phyloP scores from a whole-genome alignment of 371 early-diverging fungal species.

The Massospora cicadina region DNA sequence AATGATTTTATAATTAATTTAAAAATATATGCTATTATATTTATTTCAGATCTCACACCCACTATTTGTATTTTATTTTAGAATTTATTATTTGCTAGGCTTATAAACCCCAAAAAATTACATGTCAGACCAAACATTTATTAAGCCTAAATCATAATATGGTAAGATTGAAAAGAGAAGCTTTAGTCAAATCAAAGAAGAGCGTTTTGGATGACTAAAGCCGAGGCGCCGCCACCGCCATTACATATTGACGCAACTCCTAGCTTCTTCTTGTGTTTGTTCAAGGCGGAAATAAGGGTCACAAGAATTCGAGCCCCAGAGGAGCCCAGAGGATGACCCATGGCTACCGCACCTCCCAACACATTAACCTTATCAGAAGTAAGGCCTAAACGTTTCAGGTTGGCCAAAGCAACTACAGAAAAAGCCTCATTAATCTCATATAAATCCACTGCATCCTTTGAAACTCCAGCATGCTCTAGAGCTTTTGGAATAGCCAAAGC shows the following conservation, averaged over 20 bases:
- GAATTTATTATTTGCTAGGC: too few relatives aligned
- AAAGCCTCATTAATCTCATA: constrained; percentile 98
- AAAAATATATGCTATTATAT: too few relatives aligned
- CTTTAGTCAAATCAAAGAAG: not conserved
- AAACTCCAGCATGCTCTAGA: constrained; percentile 48
- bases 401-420: constrained; percentile 84
- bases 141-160: too few relatives aligned
- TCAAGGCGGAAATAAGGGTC: constrained; percentile 60
- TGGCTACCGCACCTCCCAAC: constrained; percentile 90
- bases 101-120: too few relatives aligned
- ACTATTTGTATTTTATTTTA: too few relatives aligned
- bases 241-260: constrained; percentile 92
- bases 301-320: constrained; percentile 88
- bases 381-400: constrained; percentile 60
- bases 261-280: constrained; percentile 44
- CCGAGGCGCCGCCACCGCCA: constrained; percentile 89
- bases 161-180: too few relatives aligned
- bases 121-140: too few relatives aligned
- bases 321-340: constrained; percentile 96
- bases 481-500: constrained; percentile 85
- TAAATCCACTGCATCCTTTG: constrained; percentile 50
- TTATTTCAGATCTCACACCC: too few relatives aligned
- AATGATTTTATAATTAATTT: too few relatives aligned
- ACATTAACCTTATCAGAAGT: constrained; percentile 65
- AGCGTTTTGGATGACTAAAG: constrained; percentile 43